Evolutionary conservation across 1,284 basidiomycete species (phyloP).

Genomic region (Agaricales sp.): DNA sequence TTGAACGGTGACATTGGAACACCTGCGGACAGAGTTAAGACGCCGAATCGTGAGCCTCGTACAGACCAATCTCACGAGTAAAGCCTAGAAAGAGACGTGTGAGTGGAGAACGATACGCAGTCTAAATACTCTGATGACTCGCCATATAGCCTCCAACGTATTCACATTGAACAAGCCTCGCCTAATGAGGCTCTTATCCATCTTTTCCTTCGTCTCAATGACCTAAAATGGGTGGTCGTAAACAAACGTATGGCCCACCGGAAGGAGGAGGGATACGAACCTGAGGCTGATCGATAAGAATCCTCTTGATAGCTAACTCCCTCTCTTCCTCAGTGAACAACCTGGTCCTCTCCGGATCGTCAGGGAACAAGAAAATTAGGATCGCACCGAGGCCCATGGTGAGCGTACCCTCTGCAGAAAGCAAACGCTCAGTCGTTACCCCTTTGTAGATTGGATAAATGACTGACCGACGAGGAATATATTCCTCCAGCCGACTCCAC

Average conservation of each 20-base stretch:
- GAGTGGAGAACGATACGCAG: background rate
- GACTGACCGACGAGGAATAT: background rate
- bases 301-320: background rate
- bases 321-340: background rate
- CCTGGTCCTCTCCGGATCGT: background rate
- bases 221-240: background rate
- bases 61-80: background rate
- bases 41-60: background rate
- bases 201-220: background rate
- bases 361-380: background rate
- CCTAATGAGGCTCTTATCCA: background rate
- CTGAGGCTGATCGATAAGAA: background rate
- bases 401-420: background rate
- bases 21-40: background rate
- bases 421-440: background rate
- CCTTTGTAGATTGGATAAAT: background rate
- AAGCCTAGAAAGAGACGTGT: background rate
- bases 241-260: background rate
- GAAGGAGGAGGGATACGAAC: background rate
- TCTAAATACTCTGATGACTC: background rate
- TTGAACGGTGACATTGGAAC: background rate
- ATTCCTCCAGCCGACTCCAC: background rate
- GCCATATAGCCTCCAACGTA: background rate
- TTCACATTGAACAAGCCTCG: background rate
- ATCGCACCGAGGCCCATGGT: background rate